A percentile compares a stretch with the other conserved stretches of the same genome.
Conservation (phyloP, 2,329 filamentous ascomycete species). For the Ceratocystis destructans region DNA sequence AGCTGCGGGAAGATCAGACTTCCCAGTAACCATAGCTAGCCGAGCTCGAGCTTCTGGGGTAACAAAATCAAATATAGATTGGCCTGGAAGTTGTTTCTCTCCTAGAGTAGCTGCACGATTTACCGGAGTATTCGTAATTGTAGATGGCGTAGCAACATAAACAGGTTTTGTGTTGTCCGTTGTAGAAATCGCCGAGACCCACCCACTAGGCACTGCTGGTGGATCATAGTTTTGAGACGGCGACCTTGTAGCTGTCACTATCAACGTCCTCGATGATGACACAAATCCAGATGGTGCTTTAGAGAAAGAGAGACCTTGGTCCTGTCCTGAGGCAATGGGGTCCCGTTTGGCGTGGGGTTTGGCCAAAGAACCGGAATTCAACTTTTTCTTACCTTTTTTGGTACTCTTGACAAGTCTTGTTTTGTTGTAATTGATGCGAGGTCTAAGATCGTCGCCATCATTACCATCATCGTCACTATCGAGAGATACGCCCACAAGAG, state of each 20-base stretch:
- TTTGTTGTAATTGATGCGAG: conserved; percentile 20
- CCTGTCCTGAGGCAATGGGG: not conserved
- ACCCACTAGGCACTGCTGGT: conserved; percentile 11
- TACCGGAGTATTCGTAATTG: not conserved
- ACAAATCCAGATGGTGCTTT: conserved; percentile 12
- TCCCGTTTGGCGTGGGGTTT: conserved; percentile 7
- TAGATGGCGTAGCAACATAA: not conserved
- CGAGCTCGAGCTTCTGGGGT: conserved; percentile 63
- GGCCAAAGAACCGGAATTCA: conserved; percentile 19
- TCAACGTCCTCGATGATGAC: not conserved
- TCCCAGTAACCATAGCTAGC: conserved; percentile 63
- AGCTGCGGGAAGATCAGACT: conserved; percentile 60
- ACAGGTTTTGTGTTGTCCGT: not conserved
- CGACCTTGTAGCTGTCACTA: no score
- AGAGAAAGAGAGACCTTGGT: not conserved
- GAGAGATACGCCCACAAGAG: conserved; percentile 27
- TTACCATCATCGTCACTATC: conserved; percentile 35
- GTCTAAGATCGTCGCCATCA: conserved; percentile 31
- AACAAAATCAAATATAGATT: conserved; percentile 92
- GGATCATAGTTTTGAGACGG: conserved; percentile 2
- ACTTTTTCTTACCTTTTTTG: conserved; percentile 38
- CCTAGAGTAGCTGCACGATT: conserved; percentile 36
- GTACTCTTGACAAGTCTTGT: conserved; percentile 24
- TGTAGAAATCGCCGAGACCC: conserved; percentile 1
- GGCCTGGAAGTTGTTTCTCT: conserved; percentile 66